Evolutionary conservation across 495 filamentous ascomycete species (phyloP).

Genomic region (Evansstolkia leycettana): DNA sequence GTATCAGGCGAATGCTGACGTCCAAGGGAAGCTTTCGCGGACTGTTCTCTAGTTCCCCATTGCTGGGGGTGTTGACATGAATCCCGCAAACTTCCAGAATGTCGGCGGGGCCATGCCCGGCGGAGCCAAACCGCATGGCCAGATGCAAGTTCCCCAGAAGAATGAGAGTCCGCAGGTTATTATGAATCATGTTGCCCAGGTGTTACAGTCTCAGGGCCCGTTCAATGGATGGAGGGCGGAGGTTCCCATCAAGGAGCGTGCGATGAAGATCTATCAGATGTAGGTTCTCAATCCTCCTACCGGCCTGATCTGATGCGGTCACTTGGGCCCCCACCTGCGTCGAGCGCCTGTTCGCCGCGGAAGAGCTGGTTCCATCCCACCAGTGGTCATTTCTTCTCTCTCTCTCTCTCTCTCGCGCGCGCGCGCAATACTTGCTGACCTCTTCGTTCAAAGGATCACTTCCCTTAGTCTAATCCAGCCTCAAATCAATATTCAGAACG

Average conservation of each 20-base stretch:
- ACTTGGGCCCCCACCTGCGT: no score
- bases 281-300: conserved; percentile 15
- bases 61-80: conserved; percentile 38
- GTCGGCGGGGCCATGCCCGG: conserved; percentile 28
- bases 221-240: conserved; percentile 36
- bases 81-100: conserved; percentile 36
- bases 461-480: conserved; percentile 39
- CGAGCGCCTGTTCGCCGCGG: no score
- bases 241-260: conserved; percentile 25
- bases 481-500: conserved; percentile 25
- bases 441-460: conserved; percentile 20
- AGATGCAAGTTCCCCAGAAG: conserved; percentile 21
- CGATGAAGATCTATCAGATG: conserved; percentile 35
- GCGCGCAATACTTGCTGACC: conserved; percentile 2
- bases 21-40: conserved; percentile 19
- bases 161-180: conserved; percentile 23
- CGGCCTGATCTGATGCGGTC: background rate
- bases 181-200: conserved; percentile 23
- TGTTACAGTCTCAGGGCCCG: conserved; percentile 24
- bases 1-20: conserved; percentile 32
- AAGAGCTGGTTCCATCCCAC: no score
- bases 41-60: conserved; percentile 29
- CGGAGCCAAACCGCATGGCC: conserved; percentile 22
- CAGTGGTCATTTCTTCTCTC: no score
- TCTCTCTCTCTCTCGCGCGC: no score